Base-by-base conservation (phyloP, 2,329 filamentous ascomycete genomes). In the Ophiostoma montium region DNA sequence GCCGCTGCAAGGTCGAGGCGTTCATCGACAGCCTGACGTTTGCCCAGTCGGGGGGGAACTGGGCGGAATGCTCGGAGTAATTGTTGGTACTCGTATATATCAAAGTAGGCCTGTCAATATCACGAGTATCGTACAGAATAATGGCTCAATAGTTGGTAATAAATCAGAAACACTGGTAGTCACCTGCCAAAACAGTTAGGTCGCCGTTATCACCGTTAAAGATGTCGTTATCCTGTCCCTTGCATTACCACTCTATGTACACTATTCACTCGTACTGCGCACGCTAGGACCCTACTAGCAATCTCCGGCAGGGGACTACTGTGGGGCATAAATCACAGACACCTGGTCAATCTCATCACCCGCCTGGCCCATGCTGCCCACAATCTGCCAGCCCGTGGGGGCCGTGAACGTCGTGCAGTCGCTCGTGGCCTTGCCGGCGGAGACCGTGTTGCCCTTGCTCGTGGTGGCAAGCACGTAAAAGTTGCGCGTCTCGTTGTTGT, bases 11-110 rank as follows among this genome's bases (percentile, higher is more conserved):
- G 54, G 61, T 94, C 53, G 67, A 69, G 53, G 72, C 70, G 12
- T 95, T 90, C 64, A 74, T 95, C 15, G 68, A 84, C 31, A 85
- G 84, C 55, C 66, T 94, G 59, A 74, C 69, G 46, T 95, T 92
- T 71, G 84, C 84, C 3, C 74, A 72, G 56, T 65, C 61, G 9
- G 85, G 84, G 13, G 89, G 89, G 1, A 64, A 75, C 42, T 95
- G 89, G 89, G 69, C 72, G 49, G 60, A 72, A 52, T 94, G 87
- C 61, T 74, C 46, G 8, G 50, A 9, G 30, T 42, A 23, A 33
- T 33, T 9, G 7, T 44, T 44, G 18, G 10, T 44, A n/a, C 31
- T 21, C 19, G 18, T 33, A 33, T 6, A 5, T 33, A 33, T 12
- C 11, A 12, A 11, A 6, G 11, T 6, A 6, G 32, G 4, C 5